These are phyloP conservation scores for Piper betle DNA, from an alignment of 164 flowering plant species.

Conservation along the genomic window DNA sequence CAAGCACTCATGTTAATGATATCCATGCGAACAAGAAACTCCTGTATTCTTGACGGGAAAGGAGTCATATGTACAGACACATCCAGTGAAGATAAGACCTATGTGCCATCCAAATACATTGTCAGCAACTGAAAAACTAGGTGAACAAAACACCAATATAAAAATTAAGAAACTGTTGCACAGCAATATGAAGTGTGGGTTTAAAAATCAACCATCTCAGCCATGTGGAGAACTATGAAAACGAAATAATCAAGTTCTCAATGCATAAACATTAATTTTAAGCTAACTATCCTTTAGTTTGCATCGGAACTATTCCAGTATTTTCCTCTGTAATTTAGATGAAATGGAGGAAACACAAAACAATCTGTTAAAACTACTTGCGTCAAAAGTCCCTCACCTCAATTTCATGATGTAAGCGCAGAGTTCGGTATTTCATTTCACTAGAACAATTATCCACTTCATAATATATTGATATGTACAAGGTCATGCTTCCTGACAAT, in stretches of 20 bases:
- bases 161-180: no score
- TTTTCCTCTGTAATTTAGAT: no score
- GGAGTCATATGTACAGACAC: constrained; percentile 57
- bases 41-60: constrained; percentile 59
- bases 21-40: constrained; percentile 90
- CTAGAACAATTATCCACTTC: constrained; percentile 66
- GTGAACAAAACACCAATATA: background rate
- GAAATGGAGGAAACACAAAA: background rate
- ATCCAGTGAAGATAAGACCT: constrained; percentile 86
- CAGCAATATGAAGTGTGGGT: no score
- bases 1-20: constrained; percentile 58
- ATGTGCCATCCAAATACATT: background rate
- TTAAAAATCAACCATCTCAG: no score
- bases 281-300: no score
- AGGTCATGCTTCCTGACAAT: constrained; percentile 51
- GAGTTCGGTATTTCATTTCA: constrained; percentile 54
- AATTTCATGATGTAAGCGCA: constrained; percentile 58
- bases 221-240: no score
- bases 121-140: background rate
- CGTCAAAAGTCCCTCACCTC: constrained; percentile 33
- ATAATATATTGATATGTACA: constrained; percentile 61
- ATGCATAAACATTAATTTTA: no score
- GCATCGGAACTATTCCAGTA: no score
- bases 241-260: no score
- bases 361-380: background rate